Conservation (phyloP, 495 filamentous ascomycete species). For the Amphirosellinia nigrospora region DNA sequence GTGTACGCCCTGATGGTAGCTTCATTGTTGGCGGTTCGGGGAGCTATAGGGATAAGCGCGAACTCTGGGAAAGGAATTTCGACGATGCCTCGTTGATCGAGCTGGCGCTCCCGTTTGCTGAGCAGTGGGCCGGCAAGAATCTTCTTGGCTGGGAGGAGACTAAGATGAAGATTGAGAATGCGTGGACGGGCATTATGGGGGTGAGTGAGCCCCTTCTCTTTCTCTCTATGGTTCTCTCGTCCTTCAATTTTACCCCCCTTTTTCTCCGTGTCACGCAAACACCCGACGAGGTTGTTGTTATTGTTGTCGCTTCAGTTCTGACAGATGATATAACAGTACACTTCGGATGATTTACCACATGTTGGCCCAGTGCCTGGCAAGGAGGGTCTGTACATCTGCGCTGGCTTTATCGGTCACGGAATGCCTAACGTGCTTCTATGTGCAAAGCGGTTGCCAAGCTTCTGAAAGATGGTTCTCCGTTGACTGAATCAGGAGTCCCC, state of each 20-base stretch:
- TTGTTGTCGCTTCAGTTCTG: neutral
- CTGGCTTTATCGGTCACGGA: slow-evolving; percentile 58
- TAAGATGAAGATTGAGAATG: slow-evolving; percentile 48
- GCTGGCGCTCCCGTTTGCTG: slow-evolving; percentile 49
- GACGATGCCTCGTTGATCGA: slow-evolving; percentile 57
- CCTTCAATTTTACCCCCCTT: neutral
- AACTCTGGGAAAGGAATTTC: slow-evolving; percentile 56
- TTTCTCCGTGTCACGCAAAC: neutral
- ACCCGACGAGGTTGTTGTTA: neutral
- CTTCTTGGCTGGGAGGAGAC: slow-evolving; percentile 58
- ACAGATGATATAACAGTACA: slow-evolving; percentile 34
- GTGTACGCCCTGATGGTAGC: slow-evolving; percentile 56
- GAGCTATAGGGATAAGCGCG: slow-evolving; percentile 41
- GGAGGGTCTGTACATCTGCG: slow-evolving; percentile 49
- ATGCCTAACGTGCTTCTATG: slow-evolving; percentile 58
- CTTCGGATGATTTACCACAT: slow-evolving; percentile 51
- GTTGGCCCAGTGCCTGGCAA: slow-evolving; percentile 53
- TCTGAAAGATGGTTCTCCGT: slow-evolving; percentile 41
- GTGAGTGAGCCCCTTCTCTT: slow-evolving; percentile 13
- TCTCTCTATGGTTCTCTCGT: too few relatives aligned
- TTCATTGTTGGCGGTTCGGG: slow-evolving; percentile 61
- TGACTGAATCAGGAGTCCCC: slow-evolving; percentile 49
- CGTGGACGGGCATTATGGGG: slow-evolving; percentile 61
- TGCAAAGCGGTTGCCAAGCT: slow-evolving; percentile 55
- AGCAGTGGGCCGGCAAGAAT: slow-evolving; percentile 54